A percentile compares a stretch with the other conserved stretches of the same genome.
Evolutionary conservation across 805 yeast genomes (phyloP).

Genomic region (Priceomyces medius): DNA sequence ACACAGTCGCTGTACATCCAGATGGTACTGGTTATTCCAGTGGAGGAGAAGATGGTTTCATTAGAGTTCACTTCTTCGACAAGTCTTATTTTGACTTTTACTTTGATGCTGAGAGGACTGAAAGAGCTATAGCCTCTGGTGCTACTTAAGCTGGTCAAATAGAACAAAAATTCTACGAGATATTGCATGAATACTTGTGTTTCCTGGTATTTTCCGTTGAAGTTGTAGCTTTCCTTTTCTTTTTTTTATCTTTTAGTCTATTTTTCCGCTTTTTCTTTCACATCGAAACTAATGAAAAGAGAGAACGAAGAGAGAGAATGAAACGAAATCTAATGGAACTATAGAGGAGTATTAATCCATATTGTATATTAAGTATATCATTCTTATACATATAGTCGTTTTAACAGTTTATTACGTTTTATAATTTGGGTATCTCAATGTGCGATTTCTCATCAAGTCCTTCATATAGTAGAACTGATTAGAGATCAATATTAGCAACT

Average conservation of each 20-base stretch:
- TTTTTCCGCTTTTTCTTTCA: no score
- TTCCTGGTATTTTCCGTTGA: no score
- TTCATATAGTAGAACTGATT: neutral
- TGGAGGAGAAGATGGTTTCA: conserved; percentile 98
- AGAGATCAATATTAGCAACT: neutral
- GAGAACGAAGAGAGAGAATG: no score
- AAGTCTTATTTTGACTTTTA: conserved; percentile 89
- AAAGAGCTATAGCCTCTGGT: conserved; percentile 45
- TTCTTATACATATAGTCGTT: conserved; percentile 3
- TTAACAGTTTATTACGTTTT: neutral
- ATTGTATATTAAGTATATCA: conserved; percentile 5
- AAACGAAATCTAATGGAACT: no score
- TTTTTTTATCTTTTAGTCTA: no score
- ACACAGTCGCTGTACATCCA: conserved; percentile 91
- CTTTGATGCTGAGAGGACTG: conserved; percentile 87
- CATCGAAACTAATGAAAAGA: no score
- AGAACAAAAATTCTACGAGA: neutral
- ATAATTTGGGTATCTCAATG: neutral
- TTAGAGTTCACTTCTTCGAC: conserved; percentile 91
- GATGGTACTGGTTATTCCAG: conserved; percentile 91
- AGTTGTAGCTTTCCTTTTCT: no score
- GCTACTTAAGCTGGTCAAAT: conserved; percentile 15
- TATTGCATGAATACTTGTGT: conserved; percentile 1
- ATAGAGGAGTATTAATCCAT: conserved; percentile 1
- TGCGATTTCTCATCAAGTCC: neutral